These are phyloP conservation scores for Moricandia moricandioides DNA, from an alignment of 345 rosid genomes.

Conservation along the genomic window DNA sequence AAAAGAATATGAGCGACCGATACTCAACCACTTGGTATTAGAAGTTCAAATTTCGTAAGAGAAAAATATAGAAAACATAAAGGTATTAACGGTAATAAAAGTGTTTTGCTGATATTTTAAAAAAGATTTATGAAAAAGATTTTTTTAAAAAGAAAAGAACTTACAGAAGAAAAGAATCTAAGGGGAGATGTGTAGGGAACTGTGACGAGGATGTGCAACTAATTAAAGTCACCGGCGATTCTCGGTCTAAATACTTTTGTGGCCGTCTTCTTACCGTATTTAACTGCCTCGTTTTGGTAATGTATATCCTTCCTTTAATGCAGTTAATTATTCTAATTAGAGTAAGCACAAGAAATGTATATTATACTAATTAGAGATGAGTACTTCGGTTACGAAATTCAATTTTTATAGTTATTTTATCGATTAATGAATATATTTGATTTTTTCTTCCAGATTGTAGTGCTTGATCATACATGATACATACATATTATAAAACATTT, in stretches of 20 bases:
- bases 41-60: too few species aligned
- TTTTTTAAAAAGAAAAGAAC: neutral
- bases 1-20: too few species aligned
- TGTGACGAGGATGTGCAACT: conserved; percentile 29
- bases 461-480: neutral
- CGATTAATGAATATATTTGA: neutral
- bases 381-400: neutral
- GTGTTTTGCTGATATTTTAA: neutral
- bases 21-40: too few species aligned
- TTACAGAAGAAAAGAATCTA: conserved; percentile 26
- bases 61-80: neutral
- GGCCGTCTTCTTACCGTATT: neutral
- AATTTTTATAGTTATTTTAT: neutral
- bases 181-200: conserved; percentile 18
- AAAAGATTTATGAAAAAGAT: neutral
- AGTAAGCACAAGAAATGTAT: neutral
- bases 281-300: neutral
- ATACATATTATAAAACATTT: neutral
- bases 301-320: neutral
- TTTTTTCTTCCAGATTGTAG: neutral
- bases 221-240: conserved; percentile 3
- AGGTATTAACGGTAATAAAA: neutral
- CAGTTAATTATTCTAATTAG: neutral
- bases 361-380: neutral
- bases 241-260: conserved; percentile 1